Base-by-base conservation (phyloP, 495 filamentous ascomycete genomes). In the Penicillium cataractarum region DNA sequence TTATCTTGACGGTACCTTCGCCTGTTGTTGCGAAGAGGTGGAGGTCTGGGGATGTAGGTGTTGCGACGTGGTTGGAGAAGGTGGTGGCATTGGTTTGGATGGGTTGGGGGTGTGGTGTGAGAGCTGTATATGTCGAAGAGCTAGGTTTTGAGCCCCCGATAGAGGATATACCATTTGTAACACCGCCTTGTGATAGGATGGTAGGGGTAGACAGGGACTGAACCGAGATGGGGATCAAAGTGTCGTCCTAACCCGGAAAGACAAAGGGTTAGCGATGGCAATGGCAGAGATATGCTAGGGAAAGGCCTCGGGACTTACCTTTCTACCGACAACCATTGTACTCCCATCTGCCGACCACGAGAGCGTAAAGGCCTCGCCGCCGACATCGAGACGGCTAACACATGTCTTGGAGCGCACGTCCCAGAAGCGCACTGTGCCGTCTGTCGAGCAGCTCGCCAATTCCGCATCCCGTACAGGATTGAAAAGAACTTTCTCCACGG, bases 391-490 rank as follows among this genome's bases (percentile, higher is more conserved):
- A 61, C 90, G 90, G 66, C 91, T 92, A 37, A 91, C 84, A 57
- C 90, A 91, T 5, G 77, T 83, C 74, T 92, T 94, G 24, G 85
- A 91, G 64, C 93, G 84, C 19, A 96, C 92, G 71, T 99, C 96
- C 95, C 95, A 99, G 65, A 99, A 87, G 62, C 90, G 87, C 61
- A 96, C 90, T 17, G 89, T 88, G 1, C 93, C 93, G 74, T 98
- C 95, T 12, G 81, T 84, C 24, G 90, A 90, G 64, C 92, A 87
- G 66, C 92, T 97, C 42, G 91, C 93, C 5, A 99, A 78, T 74
- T 96, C 92, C 6, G 91, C 89, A 64, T 97, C 93, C 65, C 90
- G 92, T 6, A 85, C 84, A 3, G 95, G 95, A 67, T 97, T 93
- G 79, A 96, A 99, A 5, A 90, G 85, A 3, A 97, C 89, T 62